Conservation (phyloP, 202 grass and related monocot genomes). For the Digitaria exilis region DNA sequence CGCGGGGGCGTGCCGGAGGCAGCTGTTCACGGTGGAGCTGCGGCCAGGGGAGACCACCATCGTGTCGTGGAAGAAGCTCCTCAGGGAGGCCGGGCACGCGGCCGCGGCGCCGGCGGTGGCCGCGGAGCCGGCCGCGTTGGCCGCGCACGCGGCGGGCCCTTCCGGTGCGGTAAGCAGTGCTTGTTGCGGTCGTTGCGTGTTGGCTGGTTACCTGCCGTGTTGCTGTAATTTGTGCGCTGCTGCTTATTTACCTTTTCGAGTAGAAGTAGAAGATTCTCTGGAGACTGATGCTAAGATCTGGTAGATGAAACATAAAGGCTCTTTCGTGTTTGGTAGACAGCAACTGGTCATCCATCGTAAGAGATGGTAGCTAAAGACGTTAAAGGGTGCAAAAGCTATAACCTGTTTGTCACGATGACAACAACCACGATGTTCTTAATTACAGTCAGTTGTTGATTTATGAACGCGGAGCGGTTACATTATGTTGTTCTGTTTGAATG, state of each 20-base stretch:
- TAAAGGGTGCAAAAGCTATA: background rate
- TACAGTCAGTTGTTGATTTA: background rate
- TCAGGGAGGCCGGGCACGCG: slow-evolving; percentile 63
- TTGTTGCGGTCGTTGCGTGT: slow-evolving; percentile 16
- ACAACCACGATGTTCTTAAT: background rate
- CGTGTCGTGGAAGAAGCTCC: slow-evolving; percentile 94
- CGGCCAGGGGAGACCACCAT: slow-evolving; percentile 86
- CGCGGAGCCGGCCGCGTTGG: slow-evolving; percentile 40
- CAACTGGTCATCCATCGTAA: background rate
- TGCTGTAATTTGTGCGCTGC: slow-evolving; percentile 15
- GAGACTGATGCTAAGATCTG: slow-evolving; percentile 24
- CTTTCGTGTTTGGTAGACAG: background rate
- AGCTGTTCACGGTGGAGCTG: slow-evolving; percentile 78
- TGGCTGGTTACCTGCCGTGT: background rate
- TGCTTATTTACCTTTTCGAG: slow-evolving; percentile 18
- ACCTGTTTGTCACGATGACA: background rate
- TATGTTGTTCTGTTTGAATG: background rate
- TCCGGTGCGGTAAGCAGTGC: slow-evolving; percentile 59
- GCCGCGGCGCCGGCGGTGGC: background rate
- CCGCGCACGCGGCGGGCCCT: slow-evolving; percentile 38
- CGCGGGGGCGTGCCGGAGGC: slow-evolving; percentile 41
- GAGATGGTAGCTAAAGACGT: background rate
- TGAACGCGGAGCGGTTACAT: background rate
- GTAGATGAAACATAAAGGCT: background rate
- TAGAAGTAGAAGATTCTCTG: slow-evolving; percentile 21